phyloP scores from a whole-genome alignment of 1,284 basidiomycete genomes.

The Fomitopsis palustris region DNA sequence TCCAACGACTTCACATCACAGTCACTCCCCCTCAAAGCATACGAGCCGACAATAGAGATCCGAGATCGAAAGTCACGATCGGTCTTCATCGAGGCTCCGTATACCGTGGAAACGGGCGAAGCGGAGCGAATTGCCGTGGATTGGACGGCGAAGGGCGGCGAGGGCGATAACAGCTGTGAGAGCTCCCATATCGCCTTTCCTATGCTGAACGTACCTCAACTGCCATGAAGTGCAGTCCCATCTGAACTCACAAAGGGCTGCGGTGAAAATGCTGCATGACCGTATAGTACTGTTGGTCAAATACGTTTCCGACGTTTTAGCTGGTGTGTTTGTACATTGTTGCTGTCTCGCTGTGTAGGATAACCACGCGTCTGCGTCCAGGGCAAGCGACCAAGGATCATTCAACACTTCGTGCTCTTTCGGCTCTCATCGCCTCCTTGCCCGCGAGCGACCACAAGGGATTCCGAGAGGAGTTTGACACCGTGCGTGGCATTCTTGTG shows the following conservation, averaged over 20 bases:
- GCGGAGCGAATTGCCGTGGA: constrained; percentile 98
- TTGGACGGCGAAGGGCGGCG: constrained; percentile 89
- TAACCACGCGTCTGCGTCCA: constrained; percentile 24
- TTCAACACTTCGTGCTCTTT: constrained; percentile 78
- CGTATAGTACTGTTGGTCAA: constrained; percentile 80
- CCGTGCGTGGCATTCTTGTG: constrained; percentile 42
- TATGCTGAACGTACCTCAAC: neutral
- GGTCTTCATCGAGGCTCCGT: constrained; percentile 81
- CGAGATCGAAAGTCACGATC: constrained; percentile 72
- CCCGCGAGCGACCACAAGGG: constrained; percentile 79
- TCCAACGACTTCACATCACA: constrained; percentile 58
- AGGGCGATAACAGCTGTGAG: constrained; percentile 76
- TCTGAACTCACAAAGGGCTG: constrained; percentile 88
- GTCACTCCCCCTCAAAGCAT: constrained; percentile 83
- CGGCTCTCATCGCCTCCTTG: constrained; percentile 82
- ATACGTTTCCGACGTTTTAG: constrained; percentile 76
- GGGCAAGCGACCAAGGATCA: constrained; percentile 73
- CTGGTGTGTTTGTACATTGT: constrained; percentile 45
- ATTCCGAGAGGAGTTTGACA: constrained; percentile 84
- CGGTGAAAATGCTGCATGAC: constrained; percentile 94
- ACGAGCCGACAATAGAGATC: constrained; percentile 84
- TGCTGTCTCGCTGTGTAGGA: neutral
- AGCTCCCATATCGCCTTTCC: constrained; percentile 5
- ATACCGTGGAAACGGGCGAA: constrained; percentile 94
- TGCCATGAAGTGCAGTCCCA: constrained; percentile 76